Conservation (phyloP, 2,329 filamentous ascomycete genomes). For the Talaromyces rugulosus region DNA sequence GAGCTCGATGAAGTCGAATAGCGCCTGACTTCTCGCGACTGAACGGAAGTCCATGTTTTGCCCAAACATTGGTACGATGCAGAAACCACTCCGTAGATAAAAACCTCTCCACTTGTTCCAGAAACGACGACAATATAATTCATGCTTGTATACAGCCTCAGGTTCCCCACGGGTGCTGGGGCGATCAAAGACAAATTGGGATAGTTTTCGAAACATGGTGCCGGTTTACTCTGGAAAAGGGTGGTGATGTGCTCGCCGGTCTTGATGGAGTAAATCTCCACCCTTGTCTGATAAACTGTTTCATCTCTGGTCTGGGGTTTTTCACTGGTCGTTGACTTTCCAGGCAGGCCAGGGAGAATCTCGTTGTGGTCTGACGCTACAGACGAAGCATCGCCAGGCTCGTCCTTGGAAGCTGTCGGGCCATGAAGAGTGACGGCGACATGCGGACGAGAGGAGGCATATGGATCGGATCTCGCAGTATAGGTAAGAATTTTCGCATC, state of each 20-base stretch:
- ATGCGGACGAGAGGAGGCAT: conserved; percentile 61
- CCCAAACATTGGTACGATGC: conserved; percentile 63
- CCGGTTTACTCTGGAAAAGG: conserved; percentile 67
- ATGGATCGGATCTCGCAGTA: conserved; percentile 51
- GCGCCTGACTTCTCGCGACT: conserved; percentile 46
- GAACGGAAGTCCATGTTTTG: conserved; percentile 88
- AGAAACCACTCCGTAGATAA: conserved; percentile 58
- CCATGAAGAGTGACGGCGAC: conserved; percentile 79
- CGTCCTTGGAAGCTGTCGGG: conserved; percentile 55
- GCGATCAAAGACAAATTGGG: conserved; percentile 62
- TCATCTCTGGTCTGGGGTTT: conserved; percentile 25
- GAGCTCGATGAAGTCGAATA: conserved; percentile 45
- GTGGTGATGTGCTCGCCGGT: conserved; percentile 69
- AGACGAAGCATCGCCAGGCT: conserved; percentile 30
- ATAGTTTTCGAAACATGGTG: conserved; percentile 52
- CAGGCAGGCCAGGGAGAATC: conserved; percentile 23
- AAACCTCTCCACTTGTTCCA: conserved; percentile 80
- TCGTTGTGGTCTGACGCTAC: conserved; percentile 33
- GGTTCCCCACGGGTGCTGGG: conserved; percentile 66
- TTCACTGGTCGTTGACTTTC: conserved; percentile 18
- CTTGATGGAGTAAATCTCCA: conserved; percentile 81
- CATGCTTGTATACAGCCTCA: conserved; percentile 69
- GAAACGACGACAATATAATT: conserved; percentile 72
- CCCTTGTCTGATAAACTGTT: conserved; percentile 69
- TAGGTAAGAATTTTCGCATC: conserved; percentile 79